A percentile compares a stretch with the other conserved stretches of the same genome.
These are phyloP conservation scores for Basipetospora chlamydospora DNA, from an alignment of 2,329 filamentous ascomycete species.

Conservation along the genomic window DNA sequence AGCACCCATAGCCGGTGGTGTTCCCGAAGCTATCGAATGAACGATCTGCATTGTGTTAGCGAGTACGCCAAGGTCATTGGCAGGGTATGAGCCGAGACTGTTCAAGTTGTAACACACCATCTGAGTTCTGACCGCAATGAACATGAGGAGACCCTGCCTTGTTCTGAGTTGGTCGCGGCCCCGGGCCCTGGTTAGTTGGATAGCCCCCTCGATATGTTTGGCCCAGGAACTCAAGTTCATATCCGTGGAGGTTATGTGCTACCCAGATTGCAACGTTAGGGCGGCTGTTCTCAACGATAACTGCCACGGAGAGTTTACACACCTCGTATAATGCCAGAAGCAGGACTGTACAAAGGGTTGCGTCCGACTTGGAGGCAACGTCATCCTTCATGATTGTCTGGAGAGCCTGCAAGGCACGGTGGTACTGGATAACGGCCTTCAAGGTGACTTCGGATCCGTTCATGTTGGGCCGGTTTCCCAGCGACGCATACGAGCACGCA, in stretches of 20 bases:
- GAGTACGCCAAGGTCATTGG: not conserved
- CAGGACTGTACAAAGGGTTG: conserved; percentile 43
- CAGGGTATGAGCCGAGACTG: not conserved
- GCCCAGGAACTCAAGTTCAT: conserved; percentile 38
- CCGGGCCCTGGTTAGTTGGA: conserved; percentile 42
- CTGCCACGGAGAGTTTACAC: no score
- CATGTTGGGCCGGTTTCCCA: conserved; percentile 34
- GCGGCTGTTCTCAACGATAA: no score
- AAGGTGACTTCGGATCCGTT: conserved; percentile 19
- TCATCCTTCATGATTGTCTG: conserved; percentile 33
- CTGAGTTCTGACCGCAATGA: conserved; percentile 44
- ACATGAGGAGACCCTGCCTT: conserved; percentile 37
- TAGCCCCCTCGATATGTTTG: conserved; percentile 49
- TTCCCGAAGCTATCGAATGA: conserved; percentile 3
- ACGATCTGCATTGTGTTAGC: conserved; percentile 7
- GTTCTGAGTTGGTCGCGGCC: conserved; percentile 40
- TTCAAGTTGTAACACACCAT: conserved; percentile 27
- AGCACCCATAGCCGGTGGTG: conserved; percentile 30
- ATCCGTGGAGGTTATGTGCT: conserved; percentile 38
- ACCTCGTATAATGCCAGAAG: conserved; percentile 44
- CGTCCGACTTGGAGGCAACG: conserved; percentile 34
- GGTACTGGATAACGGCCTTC: conserved; percentile 8
- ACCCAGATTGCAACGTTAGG: no score
- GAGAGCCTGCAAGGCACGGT: conserved; percentile 2
- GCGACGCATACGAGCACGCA: conserved; percentile 42